Conservation (phyloP, 192 early-diverging fungal genomes). For the Lunasporangiospora selenospora region DNA sequence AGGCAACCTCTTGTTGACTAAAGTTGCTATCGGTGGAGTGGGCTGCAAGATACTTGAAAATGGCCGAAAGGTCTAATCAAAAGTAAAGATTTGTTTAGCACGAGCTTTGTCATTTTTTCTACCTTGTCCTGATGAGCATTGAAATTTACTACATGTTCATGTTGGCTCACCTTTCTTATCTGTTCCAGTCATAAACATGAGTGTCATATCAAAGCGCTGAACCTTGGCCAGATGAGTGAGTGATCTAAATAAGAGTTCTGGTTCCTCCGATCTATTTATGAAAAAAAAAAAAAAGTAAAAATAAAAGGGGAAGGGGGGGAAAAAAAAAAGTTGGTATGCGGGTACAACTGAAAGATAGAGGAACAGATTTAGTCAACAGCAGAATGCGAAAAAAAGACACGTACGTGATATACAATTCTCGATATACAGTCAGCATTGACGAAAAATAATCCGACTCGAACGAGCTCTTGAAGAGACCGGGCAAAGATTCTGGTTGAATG, state of each 20-base stretch:
- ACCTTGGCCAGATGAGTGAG: slow-evolving; percentile 24
- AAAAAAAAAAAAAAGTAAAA: not conserved
- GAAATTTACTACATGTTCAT: too few species aligned
- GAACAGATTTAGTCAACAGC: too few species aligned
- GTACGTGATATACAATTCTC: slow-evolving; percentile 44
- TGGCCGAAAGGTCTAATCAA: slow-evolving; percentile 13
- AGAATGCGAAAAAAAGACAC: too few species aligned
- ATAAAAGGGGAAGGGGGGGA: too few species aligned
- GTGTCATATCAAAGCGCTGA: slow-evolving; percentile 30
- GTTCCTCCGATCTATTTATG: slow-evolving; percentile 16
- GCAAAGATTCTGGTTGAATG: slow-evolving; percentile 47
- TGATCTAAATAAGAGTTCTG: slow-evolving; percentile 15
- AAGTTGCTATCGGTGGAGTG: slow-evolving; percentile 3
- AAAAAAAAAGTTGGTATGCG: too few species aligned
- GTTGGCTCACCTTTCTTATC: slow-evolving; percentile 27
- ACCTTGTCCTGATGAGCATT: too few species aligned
- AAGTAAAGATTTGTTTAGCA: not conserved
- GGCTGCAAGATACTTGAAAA: slow-evolving; percentile 20
- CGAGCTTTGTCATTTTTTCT: too few species aligned
- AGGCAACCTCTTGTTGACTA: slow-evolving; percentile 14
- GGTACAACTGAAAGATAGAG: too few species aligned
- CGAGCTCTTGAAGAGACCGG: slow-evolving; percentile 51
- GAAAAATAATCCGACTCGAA: slow-evolving; percentile 59
- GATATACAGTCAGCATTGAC: slow-evolving; percentile 50
- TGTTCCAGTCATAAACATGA: slow-evolving; percentile 35